Evolutionary conservation across 1,284 basidiomycete genomes (phyloP).

Genomic region (Takashimella tepidaria): DNA sequence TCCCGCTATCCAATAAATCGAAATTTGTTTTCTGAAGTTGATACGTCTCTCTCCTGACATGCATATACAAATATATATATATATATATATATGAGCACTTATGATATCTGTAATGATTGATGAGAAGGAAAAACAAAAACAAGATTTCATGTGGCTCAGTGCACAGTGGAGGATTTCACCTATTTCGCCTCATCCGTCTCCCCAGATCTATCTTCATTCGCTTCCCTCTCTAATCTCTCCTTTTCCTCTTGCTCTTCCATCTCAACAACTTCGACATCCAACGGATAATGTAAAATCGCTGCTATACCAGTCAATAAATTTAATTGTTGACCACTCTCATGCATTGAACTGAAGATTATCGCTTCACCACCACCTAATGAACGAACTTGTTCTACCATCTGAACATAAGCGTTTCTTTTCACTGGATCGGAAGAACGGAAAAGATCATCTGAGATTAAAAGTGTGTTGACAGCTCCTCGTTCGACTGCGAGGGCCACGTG

Average conservation of each 20-base stretch:
- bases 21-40: too few species aligned
- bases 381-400: conserved; percentile 82
- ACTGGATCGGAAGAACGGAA: conserved; percentile 76
- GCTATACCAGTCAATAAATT: conserved; percentile 94
- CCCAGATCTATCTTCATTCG: conserved; percentile 9
- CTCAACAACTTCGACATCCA: conserved; percentile 92
- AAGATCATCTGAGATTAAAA: conserved; percentile 91
- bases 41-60: too few species aligned
- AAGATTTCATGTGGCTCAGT: too few species aligned
- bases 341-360: conserved; percentile 97
- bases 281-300: conserved; percentile 90
- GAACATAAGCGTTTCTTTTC: conserved; percentile 78
- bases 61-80: too few species aligned
- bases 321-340: conserved; percentile 94
- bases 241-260: conserved; percentile 76
- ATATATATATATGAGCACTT: too few species aligned
- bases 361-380: conserved; percentile 79
- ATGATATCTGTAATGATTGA: too few species aligned
- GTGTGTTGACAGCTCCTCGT: conserved; percentile 86
- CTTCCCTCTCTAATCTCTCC: conserved; percentile 42
- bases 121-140: too few species aligned
- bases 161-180: too few species aligned
- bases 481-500: conserved; percentile 89
- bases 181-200: too few species aligned
- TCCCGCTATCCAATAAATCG: too few species aligned